Evolutionary conservation across 2,329 filamentous ascomycete genomes (phyloP), one percentile per base, ranked within the genome.

Genomic region (Ophidiomyces ophidiicola): DNA sequence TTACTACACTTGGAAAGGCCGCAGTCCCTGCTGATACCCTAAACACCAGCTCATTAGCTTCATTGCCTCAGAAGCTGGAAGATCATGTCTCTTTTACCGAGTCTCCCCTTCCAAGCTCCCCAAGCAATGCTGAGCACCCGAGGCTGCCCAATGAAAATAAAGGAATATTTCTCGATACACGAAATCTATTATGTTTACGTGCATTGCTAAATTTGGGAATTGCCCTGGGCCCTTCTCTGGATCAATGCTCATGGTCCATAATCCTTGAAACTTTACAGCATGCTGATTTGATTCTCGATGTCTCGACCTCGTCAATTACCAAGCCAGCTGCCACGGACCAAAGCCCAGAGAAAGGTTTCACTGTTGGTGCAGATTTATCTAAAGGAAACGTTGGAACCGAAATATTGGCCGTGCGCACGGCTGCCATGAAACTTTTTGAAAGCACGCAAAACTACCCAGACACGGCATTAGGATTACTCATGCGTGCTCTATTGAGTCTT

Each of bases 121-220:
- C 53, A 41, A 44, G 52, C 23, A 23, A 53, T 15, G 29, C 47
- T n/a, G 59, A 62, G 3, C 43, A 50, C 6, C 33, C 51, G 4
- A 47, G 45, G 31, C 36, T 50, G 1, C 44, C 52, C 6, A 46
- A 46, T 7, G 83, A 58, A 51, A 62, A 19, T 53, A 59, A 42
- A 42, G 50, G 59, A 0, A 65, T 68, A 39, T 72, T 76, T 3
- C 67, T 96, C 6, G 94, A 85, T 48, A 88, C 86, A 2, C 74
- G 90, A 5, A 96, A 98, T 53, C 66, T 98, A 3, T 67, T 96
- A 1, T 98, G 90, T 51, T 66, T 98, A 30, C 71, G 92, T 52
- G 90, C 90, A 20, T 68, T 98, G 11, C 65, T 98, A n/a, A 98
- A 98, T 50, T 64, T 98, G 3, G 90, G 90, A 1, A 98, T 96